Base-by-base conservation (phyloP, 352 stramenopile genomes). In the Pythium volutum region DNA sequence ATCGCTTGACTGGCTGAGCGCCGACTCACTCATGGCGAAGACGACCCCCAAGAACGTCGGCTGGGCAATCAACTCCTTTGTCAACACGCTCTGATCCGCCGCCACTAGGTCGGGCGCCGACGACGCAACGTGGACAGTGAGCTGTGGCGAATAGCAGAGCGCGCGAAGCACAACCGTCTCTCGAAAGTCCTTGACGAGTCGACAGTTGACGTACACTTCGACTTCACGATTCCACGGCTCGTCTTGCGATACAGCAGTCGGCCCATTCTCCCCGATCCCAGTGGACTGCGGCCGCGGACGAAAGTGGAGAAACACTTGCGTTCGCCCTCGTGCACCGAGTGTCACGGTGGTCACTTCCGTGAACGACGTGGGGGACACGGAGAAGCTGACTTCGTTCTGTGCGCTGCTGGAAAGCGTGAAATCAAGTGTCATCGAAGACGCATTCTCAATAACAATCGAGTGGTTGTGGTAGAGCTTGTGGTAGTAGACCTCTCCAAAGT, bases 391-490 rank as follows among this genome's bases (percentile, higher is more conserved):
- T 65, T 95, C 86, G 46, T 88, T 81, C 3, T 81, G 79, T 26
- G 84, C 84, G 51, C 88, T 95, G 46, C 80, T 95, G 41, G 82
- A 92, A 25, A 95, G 67, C 53, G 91, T 93, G 57, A 95, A 95
- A 57, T 95, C 86, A 18, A 95, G 74, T 36, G 72, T 85, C 62
- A 95, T 64, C n/a, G 79, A 77, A 23, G 84, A 93, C 23, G 84
- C 87, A 47, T 95, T 95, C 56, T 95, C 86, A 20, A 95, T 86
- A 65, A 95, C 79, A 33, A 95, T 90, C 31, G 86, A 95, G 72
- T 95, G 86, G 50, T 95, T 95, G 59, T 93, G 86, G 52, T 95
- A 95, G 4, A 93, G 62, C 59, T 95, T 93, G 77, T 93, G 75
- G 54, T 93, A 95, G 60, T 91, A 95, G 3, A 95, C 82, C 49